A percentile compares a stretch with the other conserved stretches of the same genome.
Evolutionary conservation across 345 rosid species (phyloP).

Genomic region (Leavenworthia alabamica): DNA sequence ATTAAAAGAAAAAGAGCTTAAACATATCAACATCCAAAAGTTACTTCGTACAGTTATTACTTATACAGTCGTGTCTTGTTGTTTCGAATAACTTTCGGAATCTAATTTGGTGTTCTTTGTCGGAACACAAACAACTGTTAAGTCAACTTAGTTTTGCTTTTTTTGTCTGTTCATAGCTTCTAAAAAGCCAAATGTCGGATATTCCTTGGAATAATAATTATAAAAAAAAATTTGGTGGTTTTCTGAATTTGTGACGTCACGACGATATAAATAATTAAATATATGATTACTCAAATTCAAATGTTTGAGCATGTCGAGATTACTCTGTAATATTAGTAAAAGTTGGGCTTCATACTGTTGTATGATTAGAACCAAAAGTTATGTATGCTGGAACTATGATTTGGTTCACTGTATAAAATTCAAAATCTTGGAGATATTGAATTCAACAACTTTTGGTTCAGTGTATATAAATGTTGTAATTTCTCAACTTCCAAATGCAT

Average conservation of each 20-base stretch:
- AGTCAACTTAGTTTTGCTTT: constrained; percentile 2
- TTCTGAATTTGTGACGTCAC: constrained; percentile 3
- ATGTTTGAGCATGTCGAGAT: too few relatives aligned
- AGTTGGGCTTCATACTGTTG: too few relatives aligned
- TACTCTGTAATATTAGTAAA: too few relatives aligned
- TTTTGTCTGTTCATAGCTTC: neutral
- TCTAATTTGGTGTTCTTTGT: neutral
- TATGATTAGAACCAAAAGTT: too few relatives aligned
- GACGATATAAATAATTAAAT: neutral
- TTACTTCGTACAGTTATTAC: neutral
- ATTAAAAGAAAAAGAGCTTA: neutral
- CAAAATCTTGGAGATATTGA: too few relatives aligned
- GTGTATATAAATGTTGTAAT: too few relatives aligned
- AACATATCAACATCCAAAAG: neutral
- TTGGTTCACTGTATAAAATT: too few relatives aligned
- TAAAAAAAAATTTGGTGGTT: neutral
- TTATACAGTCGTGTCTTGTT: neutral
- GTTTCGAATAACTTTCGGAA: neutral
- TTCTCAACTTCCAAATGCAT: too few relatives aligned
- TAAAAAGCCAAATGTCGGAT: neutral
- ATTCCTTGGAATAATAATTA: neutral
- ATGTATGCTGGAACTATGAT: too few relatives aligned
- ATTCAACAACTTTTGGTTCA: too few relatives aligned
- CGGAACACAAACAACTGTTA: neutral
- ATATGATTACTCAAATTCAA: too few relatives aligned